phyloP scores from a whole-genome alignment of 495 filamentous ascomycete genomes.

The Penicillium riverlandense region DNA sequence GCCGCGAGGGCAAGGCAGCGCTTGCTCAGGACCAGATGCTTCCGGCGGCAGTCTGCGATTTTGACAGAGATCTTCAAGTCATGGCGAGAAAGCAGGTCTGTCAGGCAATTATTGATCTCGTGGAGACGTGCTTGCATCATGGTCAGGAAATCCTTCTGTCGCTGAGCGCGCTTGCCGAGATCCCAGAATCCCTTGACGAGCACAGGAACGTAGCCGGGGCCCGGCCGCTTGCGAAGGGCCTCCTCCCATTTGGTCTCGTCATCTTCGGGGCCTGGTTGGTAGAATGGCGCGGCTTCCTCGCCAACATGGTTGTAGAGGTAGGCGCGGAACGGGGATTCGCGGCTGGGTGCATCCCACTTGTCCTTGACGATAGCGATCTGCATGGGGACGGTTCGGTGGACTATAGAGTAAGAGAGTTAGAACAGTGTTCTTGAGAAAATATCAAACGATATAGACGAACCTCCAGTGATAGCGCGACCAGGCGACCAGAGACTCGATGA shows the following conservation, averaged over 20 bases:
- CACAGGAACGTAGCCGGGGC: constrained; percentile 68
- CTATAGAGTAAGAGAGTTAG: constrained; percentile 16
- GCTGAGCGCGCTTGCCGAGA: constrained; percentile 67
- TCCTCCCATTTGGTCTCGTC: constrained; percentile 89
- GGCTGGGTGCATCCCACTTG: constrained; percentile 75
- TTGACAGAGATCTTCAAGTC: constrained; percentile 75
- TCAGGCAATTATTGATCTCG: constrained; percentile 79
- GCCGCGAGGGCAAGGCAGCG: constrained; percentile 79
- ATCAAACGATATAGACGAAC: constrained; percentile 12
- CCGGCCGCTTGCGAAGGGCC: constrained; percentile 76
- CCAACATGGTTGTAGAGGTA: constrained; percentile 94
- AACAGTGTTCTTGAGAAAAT: not conserved
- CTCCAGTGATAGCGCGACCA: constrained; percentile 40
- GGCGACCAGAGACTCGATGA: constrained; percentile 44
- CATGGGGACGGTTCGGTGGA: constrained; percentile 75
- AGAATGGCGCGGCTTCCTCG: constrained; percentile 72
- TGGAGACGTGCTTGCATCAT: constrained; percentile 76
- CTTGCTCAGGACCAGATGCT: constrained; percentile 72
- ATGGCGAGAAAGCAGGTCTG: constrained; percentile 71
- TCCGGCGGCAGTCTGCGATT: constrained; percentile 70
- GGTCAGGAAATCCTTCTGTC: constrained; percentile 65
- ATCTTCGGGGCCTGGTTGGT: constrained; percentile 67
- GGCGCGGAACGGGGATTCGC: constrained; percentile 70
- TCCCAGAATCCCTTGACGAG: constrained; percentile 60
- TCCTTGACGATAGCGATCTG: constrained; percentile 71